Percentiles rank a stretch among this genome's conserved stretches.
These are phyloP conservation scores for Triangularia verruculosa DNA, from an alignment of 2,329 filamentous ascomycete genomes.

Conservation along the genomic window DNA sequence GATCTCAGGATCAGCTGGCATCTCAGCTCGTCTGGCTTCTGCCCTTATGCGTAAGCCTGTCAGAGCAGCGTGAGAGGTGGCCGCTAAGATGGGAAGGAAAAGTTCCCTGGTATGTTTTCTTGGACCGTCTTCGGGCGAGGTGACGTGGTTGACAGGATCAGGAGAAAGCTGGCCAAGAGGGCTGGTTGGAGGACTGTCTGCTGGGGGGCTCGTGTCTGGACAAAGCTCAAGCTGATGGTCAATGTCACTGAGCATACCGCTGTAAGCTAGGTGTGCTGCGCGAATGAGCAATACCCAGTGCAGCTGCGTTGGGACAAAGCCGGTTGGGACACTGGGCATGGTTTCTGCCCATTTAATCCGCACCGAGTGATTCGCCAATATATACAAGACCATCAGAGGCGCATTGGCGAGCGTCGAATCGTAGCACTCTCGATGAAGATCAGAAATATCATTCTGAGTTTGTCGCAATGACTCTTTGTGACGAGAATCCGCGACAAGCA, in stretches of 20 bases:
- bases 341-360: constrained; percentile 35
- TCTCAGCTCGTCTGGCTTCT: neutral
- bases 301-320: constrained; percentile 34
- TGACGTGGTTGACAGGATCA: neutral
- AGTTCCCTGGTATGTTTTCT: neutral
- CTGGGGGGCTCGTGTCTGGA: neutral
- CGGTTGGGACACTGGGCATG: constrained; percentile 23
- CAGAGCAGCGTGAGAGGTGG: neutral
- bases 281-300: constrained; percentile 40
- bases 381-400: constrained; percentile 43
- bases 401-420: constrained; percentile 39
- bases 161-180: neutral
- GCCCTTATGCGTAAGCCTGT: neutral
- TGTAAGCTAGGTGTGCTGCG: constrained; percentile 35
- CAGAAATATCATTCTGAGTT: constrained; percentile 30
- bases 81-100: neutral
- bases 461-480: constrained; percentile 39
- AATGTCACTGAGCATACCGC: constrained; percentile 29
- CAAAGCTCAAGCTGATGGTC: neutral
- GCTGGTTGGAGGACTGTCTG: neutral
- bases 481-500: constrained; percentile 36
- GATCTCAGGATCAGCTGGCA: neutral
- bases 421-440: constrained; percentile 33
- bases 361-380: constrained; percentile 37
- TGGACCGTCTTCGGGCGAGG: neutral